Evolutionary conservation across 2,329 filamentous ascomycete species (phyloP), one percentile per base, ranked within the genome.

Genomic region (Lachnellula arida): DNA sequence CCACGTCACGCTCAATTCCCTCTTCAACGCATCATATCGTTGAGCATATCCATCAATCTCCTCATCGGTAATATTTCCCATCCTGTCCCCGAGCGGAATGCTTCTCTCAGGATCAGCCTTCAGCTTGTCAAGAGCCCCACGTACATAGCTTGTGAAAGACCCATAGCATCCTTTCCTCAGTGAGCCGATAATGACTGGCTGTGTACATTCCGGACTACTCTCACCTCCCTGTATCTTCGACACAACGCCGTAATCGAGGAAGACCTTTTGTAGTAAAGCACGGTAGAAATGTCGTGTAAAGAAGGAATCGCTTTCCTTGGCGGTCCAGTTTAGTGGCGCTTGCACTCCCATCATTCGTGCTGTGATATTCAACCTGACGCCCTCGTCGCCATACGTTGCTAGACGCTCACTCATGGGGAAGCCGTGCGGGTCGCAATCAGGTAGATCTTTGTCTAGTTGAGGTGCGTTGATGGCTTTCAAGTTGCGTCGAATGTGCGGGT

Each of bases 311-410:
- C 89, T 95, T 58, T 96, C 92, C 28, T 80, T 76, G 23, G 78
- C 76, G 2, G 88, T 88, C 94, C 94, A 99, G 75, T 99, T 99
- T 57, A 86, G 80, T 1, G 94, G 92, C 7, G 94, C 94, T 74
- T 99, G 94, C 49, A 95, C 92, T 2, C 93, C 93, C 93, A 97
- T 97, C 88, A 96, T 96, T 46, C 94, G 84, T 1, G 94, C 91
- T 4, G 94, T 99, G 68, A 97, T 96, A 72, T 99, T 97, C 55
- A 97, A 79, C 23, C 89, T 82, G 47, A 97, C 79, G 2, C 91
- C 91, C 23, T 71, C 71, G 15, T 73, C 75, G 19, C 76, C 72
- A 64, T 87, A 81, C 3, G 71, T 82, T 72, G 68, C 78, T 49
- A 97, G 77, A 14, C 80, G 81, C 46, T 86, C 76, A 56, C 89